These are phyloP conservation scores for Auriculariales sp. DNA, from an alignment of 768 basidiomycete genomes.

Conservation along the genomic window DNA sequence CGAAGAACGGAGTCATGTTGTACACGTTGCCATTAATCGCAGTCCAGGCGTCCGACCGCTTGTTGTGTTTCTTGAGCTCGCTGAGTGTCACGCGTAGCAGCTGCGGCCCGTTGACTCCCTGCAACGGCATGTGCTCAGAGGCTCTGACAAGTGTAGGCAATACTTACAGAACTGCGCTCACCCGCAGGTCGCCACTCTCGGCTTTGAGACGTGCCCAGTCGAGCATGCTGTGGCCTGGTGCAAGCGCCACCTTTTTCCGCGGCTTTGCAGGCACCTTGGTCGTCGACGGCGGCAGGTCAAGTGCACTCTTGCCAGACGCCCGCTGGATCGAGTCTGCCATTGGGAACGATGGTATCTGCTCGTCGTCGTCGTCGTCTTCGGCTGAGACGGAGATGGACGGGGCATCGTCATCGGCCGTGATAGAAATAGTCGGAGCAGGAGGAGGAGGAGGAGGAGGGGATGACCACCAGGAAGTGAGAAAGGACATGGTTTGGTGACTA, in stretches of 20 bases:
- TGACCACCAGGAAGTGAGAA: background rate
- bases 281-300: slow-evolving; percentile 48
- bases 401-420: background rate
- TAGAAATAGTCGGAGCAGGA: background rate
- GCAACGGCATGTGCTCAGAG: slow-evolving; percentile 5
- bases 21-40: slow-evolving; percentile 89
- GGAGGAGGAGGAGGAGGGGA: background rate
- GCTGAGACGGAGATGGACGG: too few relatives aligned
- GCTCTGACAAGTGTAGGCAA: background rate
- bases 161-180: slow-evolving; percentile 16
- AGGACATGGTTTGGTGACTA: background rate
- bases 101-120: slow-evolving; percentile 67
- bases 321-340: slow-evolving; percentile 60
- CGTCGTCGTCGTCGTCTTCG: slow-evolving; percentile 29
- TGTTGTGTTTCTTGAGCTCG: slow-evolving; percentile 68
- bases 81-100: slow-evolving; percentile 61
- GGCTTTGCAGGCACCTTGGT: slow-evolving; percentile 45
- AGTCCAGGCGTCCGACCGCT: slow-evolving; percentile 81
- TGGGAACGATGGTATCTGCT: slow-evolving; percentile 63
- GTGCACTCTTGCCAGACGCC: slow-evolving; percentile 21
- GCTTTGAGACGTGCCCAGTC: slow-evolving; percentile 89
- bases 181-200: slow-evolving; percentile 67
- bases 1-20: slow-evolving; percentile 84
- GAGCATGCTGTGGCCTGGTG: slow-evolving; percentile 80
- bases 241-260: slow-evolving; percentile 70